Base-by-base conservation (phyloP, 768 basidiomycete species). In the Hirschioporus abietinus region DNA sequence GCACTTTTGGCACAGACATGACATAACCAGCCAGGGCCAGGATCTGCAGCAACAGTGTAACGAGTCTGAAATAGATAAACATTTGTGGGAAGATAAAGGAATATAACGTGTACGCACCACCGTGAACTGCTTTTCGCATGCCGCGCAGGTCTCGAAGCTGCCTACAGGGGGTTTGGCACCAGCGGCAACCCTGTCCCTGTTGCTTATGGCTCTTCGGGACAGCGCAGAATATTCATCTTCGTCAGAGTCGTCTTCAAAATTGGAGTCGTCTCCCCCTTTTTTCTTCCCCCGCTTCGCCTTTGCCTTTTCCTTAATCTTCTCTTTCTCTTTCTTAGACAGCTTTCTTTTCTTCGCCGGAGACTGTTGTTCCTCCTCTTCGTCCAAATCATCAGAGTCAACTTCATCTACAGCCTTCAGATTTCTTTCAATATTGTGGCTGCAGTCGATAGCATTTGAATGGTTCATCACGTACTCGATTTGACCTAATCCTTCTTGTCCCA, bases 91-190 rank as follows among this genome's bases (percentile, higher is more conserved):
- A 12, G 35, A 17, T 24, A 35, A 35, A 10, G 61, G 23, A 30
- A 35, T 18, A 7, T 25, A 61, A 30, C 34, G 34, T 7, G 30
- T 18, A 83, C 88, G 66, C 76, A 97, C 96, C 73, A 96, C 91
- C 18, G 93, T 93, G 74, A 96, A 97, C 70, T 89, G 87, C 67
- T 91, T 89, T 63, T 83, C 82, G 75, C 96, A 99, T 65, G 84
- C 83, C 1, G 88, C 92, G 73, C 97, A 99, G 7, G 83, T 79
- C 70, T 88, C 88, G 65, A 96, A 91, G 69, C 86, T 88, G 0
- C 96, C 96, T 4, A 89, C 81, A 2, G 89, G 80, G 0, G 90
- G 92, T 67, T 89, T 89, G 0, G 75, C 69, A 20, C 69, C 62
- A 68, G 77, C 36, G 70, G 69, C 74, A 73, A 70, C 77, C 70